Percentiles rank a stretch among this genome's conserved stretches.
Conservation (phyloP, 2,329 filamentous ascomycete genomes). For the Arachnopeziza araneosa region DNA sequence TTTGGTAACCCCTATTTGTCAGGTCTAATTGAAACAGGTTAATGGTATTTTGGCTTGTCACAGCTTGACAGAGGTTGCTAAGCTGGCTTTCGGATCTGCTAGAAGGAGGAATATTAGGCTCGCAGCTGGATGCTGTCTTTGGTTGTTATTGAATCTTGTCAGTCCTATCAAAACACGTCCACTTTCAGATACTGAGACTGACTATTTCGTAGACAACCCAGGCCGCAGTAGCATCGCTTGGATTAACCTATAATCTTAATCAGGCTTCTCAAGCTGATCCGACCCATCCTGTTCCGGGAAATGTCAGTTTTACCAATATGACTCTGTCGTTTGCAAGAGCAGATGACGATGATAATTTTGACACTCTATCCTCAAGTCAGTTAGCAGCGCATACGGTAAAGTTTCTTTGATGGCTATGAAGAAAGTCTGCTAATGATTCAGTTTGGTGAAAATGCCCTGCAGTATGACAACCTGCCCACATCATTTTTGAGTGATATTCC, state of each 20-base stretch:
- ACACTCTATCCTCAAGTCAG: background rate
- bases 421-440: background rate
- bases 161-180: background rate
- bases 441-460: background rate
- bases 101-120: background rate
- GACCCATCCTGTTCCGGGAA: background rate
- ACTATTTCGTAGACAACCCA: constrained; percentile 1
- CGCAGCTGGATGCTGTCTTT: background rate
- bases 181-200: background rate
- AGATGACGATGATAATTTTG: background rate
- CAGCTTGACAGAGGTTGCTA: background rate
- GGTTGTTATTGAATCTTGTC: background rate
- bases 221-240: background rate
- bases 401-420: no score
- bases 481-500: background rate
- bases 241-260: background rate
- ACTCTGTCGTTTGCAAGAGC: background rate
- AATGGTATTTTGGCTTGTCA: constrained; percentile 1
- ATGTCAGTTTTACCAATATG: background rate
- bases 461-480: background rate
- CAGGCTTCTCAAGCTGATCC: background rate
- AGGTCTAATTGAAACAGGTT: background rate
- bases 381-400: background rate
- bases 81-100: background rate
- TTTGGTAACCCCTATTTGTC: background rate